Evolutionary conservation across 257 asterid species (phyloP), one percentile per base, ranked within the genome.

Genomic region (Striga asiatica): DNA sequence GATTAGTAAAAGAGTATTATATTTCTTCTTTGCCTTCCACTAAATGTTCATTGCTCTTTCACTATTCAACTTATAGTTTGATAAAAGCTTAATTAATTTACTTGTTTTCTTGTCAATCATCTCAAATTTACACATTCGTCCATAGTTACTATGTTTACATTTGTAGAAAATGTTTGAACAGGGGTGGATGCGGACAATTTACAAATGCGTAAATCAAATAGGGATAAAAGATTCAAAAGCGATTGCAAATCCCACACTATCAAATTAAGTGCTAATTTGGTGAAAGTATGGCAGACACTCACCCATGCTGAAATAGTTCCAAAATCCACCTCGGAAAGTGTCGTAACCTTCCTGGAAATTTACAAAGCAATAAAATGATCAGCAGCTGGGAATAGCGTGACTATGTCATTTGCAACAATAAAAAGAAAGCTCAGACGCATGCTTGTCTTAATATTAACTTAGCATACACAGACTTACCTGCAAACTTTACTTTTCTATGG

Each of bases 241-340:
- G n/a, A n/a, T n/a, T n/a, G n/a, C n/a, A n/a, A n/a, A n/a, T n/a
- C n/a, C n/a, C n/a, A n/a, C n/a, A n/a, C n/a, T n/a, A n/a, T n/a
- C n/a, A n/a, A n/a, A n/a, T n/a, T 35, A 11, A 13, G 45, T 12
- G 17, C 8, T 11, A 41, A 13, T 50, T 35, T 25, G 45, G 12
- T 10, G 8, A 24, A 25, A 6, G 43, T 14, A 7, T 41, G 20
- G 32, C 37, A 34, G 13, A 6, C 12, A 69, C 71, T 54, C 46
- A 72, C 74, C 76, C 78, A 76, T 72, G 66, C 78, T 76, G 65
- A 76, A 76, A 52, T 72, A 72, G 65, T 76, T 76, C 78, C 78
- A 76, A 61, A 72, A 76, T 39, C 81, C 81, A 51, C 81, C 81
- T 2, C 77, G 78, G 54, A 38, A 76, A 27, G 81, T 71, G 61